Evolutionary conservation across 371 early-diverging fungal species (phyloP), one percentile per base, ranked within the genome.

Genomic region (Funneliformis caledonium): DNA sequence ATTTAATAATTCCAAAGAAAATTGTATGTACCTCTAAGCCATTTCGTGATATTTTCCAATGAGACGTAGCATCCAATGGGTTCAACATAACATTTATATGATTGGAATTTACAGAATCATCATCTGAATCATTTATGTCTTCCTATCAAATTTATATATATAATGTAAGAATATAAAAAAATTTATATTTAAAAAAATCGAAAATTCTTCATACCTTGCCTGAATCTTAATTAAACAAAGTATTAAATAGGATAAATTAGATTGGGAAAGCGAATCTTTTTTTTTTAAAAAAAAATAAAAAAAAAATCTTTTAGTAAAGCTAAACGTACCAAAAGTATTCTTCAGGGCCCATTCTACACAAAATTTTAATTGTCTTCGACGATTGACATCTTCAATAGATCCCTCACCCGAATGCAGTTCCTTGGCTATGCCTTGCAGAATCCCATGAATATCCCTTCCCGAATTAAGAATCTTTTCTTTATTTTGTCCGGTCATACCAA

Each of bases 11-110:
- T 26, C 26, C 26, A 26, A 26, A 26, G 26, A 26, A 26, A 26
- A 26, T 14, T 7, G 37, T 37, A 42, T 6, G 2, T 33, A 85
- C 81, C 50, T 81, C 75, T 26, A 86, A 80, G 43, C 86, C 84
- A 47, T 85, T 82, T 72, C 82, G 84, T 43, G 84, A 85, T 43
- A 85, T 75, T 68, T 85, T 85, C 86, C 86, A 85, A 60, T 85
- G 86, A 7, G 82, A 76, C 4, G 86, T 83, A 19, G 82, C 86
- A 64, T 85, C 86, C 79, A 84, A 26, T 4, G 84, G 84, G 68
- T 85, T 85, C 19, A 84, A 70, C 81, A 85, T 84, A 1, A 85
- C 86, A 42, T 85, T 76, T 19, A 76, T 61, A 56, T 11, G 16
- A 22, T 61, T 64, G 1, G 43, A 48, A 76, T 61, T 76, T 43